phyloP scores from a whole-genome alignment of 768 basidiomycete genomes.

The Pleurotus sapidus region DNA sequence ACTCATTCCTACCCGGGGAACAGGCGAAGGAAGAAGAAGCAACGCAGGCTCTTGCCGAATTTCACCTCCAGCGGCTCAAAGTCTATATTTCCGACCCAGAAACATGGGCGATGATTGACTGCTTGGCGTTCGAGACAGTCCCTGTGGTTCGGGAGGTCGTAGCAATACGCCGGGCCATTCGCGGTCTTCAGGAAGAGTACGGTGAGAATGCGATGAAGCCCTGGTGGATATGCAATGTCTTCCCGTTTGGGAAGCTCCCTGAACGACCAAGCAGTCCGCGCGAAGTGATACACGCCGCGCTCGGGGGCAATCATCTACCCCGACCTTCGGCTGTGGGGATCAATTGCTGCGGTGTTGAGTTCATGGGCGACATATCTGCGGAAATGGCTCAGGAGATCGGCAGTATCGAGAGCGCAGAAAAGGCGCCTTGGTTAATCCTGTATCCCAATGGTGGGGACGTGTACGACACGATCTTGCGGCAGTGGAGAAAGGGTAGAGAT shows the following conservation, averaged over 20 bases:
- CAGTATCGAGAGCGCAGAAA: constrained; percentile 8
- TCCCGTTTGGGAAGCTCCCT: constrained; percentile 47
- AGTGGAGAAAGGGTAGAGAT: constrained; percentile 31
- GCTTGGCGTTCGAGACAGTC: constrained; percentile 76
- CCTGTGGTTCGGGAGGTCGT: constrained; percentile 63
- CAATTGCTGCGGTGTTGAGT: constrained; percentile 62
- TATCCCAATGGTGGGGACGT: constrained; percentile 70
- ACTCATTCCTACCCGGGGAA: constrained; percentile 33
- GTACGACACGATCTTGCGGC: constrained; percentile 44
- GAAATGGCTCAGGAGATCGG: constrained; percentile 29
- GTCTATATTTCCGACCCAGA: constrained; percentile 46
- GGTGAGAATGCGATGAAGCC: constrained; percentile 37
- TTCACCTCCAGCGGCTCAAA: constrained; percentile 61
- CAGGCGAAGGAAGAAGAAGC: constrained; percentile 31
- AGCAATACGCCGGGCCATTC: constrained; percentile 64
- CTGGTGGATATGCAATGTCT: constrained; percentile 77
- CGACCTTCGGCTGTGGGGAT: constrained; percentile 62
- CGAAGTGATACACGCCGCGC: constrained; percentile 42
- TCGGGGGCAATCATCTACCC: constrained; percentile 19
- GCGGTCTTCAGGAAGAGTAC: constrained; percentile 24
- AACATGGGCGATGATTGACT: constrained; percentile 57
- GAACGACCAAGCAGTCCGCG: constrained; percentile 29
- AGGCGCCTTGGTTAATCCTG: constrained; percentile 53
- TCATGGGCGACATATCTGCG: constrained; percentile 36
- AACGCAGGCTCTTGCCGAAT: constrained; percentile 50